Base-by-base conservation (phyloP, 108 stramenopile genomes). In the Nitzschia palea region DNA sequence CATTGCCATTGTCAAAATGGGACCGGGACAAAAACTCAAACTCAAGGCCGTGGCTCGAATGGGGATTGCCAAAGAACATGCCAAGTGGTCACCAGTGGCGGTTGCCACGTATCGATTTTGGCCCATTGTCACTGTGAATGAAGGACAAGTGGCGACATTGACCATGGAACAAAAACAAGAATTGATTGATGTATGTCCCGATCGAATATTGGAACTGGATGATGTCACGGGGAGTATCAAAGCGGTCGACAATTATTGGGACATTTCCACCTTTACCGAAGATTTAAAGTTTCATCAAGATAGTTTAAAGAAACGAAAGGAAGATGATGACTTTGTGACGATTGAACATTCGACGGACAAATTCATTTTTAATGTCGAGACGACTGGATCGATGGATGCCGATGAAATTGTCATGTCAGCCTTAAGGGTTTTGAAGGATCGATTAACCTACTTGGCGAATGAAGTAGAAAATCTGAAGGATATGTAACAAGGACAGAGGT, bases 11-110 rank as follows among this genome's bases (percentile, higher is more conserved):
- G 90, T 96, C 48, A 96, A 96, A 78, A 81, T 98, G 28, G 95
- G 93, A n/a, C 89, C 87, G 8, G 97, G 97, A 20, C 98, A 99
- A 75, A 72, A 75, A 55, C 67, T 99, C 26, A 97, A 97, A 78
- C 68, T 97, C 22, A 94, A 94, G 51, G 96, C 95, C 6, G 80
- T 95, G 44, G 98, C 97, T 6, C 82, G 95, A 29, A 93, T 97
- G 83, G 97, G 98, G 27, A 97, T 96, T 32, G 79, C 80, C 56
- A 98, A 97, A 71, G 97, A 98, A 79, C 98, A 99, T 66, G 94
- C 97, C 59, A 99, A 99, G 79, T 99, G 97, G 97, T 91, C 84
- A 50, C 97, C 98, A 3, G 97, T 98, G 14, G 93, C 91, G 1
- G 94, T 95, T 20, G 97, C 95, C 4, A 96, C 96, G 5, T 97